Evolutionary conservation across 73 alveolate genomes (phyloP), one percentile per base, ranked within the genome.

Genomic region (Paramecium tetraurelia): DNA sequence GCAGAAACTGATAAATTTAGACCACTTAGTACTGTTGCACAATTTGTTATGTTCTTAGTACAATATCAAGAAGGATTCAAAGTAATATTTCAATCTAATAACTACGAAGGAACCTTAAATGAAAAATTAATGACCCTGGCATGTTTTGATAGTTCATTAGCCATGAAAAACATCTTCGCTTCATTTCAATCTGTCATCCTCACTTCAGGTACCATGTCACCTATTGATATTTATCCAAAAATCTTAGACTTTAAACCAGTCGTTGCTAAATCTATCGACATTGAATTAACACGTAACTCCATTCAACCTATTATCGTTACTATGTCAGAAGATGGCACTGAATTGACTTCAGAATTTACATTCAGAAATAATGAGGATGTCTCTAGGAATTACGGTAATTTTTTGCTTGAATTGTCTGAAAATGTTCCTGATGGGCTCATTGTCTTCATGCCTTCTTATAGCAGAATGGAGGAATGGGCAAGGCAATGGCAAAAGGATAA

Each of bases 401-500:
- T 97, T 20, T 86, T 97, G 3, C 88, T 96, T 3, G 99, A 97
- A 85, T 94, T 97, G 4, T 58, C 95, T 58, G 95, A 89, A 29
- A 83, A 87, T 38, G 98, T 96, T 3, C 99, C 99, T 35, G 99
- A 97, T 92, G 99, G 99, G 1, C 86, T 97, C 0, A 97, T 97
- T 43, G 95, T 96, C 22, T 95, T 97, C 94, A 94, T 97, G 83
- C 96, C 99, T 22, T 86, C 95, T n/a, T 97, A 95, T 86, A 71
- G 92, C 41, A 86, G 94, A 63, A 93, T 97, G 97, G 98, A 95
- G 90, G 93, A 94, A 57, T 93, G 95, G 85, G 93, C 96, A 24
- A 58, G 94, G 83, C 89, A 92, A 88, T 97, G 99, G 99, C 94
- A 97, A n/a, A 96, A 96, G 72, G 94, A 93, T 95, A 96, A 96